A percentile compares a stretch with the other conserved stretches of the same genome.
Conservation (phyloP, 805 yeast species). For the Myxozyma geophila region DNA sequence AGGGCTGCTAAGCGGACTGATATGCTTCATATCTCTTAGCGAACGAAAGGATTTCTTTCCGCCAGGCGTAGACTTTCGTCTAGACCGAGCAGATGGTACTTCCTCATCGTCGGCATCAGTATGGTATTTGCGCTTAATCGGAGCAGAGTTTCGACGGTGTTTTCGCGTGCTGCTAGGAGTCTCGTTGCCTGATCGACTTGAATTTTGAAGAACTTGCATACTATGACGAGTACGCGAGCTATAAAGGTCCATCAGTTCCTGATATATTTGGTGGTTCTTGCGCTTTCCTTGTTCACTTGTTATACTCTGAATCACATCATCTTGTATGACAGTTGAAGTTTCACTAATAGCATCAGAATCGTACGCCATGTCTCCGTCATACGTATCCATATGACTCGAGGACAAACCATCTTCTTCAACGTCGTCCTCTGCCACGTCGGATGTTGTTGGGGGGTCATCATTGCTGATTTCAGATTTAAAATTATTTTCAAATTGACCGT, state of each 20-base stretch:
- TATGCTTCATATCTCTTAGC: background rate
- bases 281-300: conserved; percentile 19
- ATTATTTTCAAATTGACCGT: background rate
- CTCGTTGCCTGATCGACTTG: background rate
- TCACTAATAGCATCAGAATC: conserved; percentile 31
- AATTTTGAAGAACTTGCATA: conserved; percentile 11
- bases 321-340: conserved; percentile 26
- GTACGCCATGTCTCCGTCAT: conserved; percentile 6
- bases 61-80: conserved; percentile 31
- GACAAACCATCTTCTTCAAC: background rate
- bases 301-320: conserved; percentile 8
- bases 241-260: conserved; percentile 29
- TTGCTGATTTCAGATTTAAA: background rate
- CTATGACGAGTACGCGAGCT: conserved; percentile 28
- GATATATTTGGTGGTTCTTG: conserved; percentile 18
- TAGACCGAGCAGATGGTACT: background rate
- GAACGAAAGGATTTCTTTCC: background rate
- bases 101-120: background rate
- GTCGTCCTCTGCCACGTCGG: background rate
- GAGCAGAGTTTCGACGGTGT: conserved; percentile 25
- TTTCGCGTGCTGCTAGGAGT: background rate
- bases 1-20: background rate
- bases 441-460: background rate
- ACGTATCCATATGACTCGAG: background rate
- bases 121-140: conserved; percentile 4